phyloP scores from a whole-genome alignment of 208 protist genomes.

The Wallacemonas sp. region DNA sequence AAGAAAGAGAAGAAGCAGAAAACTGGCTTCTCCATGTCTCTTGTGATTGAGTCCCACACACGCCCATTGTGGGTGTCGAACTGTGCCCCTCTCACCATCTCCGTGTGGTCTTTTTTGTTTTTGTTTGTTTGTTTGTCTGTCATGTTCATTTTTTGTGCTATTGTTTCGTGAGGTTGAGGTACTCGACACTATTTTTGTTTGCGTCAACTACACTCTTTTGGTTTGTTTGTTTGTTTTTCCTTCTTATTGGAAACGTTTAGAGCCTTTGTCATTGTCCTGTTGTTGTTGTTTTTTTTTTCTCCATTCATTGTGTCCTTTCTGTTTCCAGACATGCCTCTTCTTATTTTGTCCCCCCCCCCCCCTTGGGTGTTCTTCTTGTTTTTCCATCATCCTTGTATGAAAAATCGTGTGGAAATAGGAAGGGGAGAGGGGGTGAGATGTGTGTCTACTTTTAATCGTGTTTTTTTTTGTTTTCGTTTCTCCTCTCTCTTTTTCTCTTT shows the following conservation, averaged over 20 bases:
- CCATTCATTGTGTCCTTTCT: not conserved
- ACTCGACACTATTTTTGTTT: conserved; percentile 8
- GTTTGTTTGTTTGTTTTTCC: conserved; percentile 25
- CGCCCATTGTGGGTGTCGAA: not conserved
- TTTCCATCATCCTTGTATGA: too few species aligned
- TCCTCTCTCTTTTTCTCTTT: conserved; percentile 10
- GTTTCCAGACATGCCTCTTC: too few species aligned
- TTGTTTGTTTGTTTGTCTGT: not conserved
- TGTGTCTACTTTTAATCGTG: too few species aligned
- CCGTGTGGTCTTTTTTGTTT: not conserved
- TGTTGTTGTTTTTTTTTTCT: conserved; percentile 25
- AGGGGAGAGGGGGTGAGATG: too few species aligned
- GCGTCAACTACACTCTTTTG: too few species aligned
- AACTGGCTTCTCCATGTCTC: too few species aligned
- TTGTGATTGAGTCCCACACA: too few species aligned
- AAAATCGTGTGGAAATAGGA: too few species aligned
- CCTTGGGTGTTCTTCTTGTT: too few species aligned
- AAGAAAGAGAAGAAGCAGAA: too few species aligned
- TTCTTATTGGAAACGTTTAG: not conserved
- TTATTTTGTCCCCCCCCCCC: too few species aligned
- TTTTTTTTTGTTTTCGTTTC: conserved; percentile 23
- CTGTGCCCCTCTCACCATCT: not conserved
- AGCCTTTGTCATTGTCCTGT: not conserved
- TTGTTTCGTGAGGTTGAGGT: too few species aligned
- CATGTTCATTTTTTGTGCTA: conserved; percentile 11